A percentile compares a stretch with the other conserved stretches of the same genome.
These are phyloP conservation scores for Nakazawaea sp. DNA, from an alignment of 805 yeast species.

Conservation along the genomic window DNA sequence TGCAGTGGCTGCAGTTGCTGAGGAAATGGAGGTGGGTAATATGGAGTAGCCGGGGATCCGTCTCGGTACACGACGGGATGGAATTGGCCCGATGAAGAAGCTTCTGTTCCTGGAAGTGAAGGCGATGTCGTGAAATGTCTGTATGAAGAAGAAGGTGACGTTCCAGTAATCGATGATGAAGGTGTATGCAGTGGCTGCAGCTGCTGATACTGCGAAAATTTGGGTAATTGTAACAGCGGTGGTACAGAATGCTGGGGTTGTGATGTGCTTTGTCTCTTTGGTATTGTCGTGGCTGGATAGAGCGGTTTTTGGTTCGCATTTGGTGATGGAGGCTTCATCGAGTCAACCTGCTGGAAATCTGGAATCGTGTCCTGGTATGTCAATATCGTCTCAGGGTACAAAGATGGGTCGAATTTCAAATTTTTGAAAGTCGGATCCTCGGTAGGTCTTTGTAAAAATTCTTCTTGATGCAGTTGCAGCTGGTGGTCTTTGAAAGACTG, in stretches of 20 bases:
- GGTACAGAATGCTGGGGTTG: no score
- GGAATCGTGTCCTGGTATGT: constrained; percentile 11
- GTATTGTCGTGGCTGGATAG: no score
- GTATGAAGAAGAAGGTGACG: neutral
- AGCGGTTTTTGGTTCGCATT: no score
- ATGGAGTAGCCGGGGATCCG: neutral
- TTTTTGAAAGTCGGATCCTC: constrained; percentile 31
- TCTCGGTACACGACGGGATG: no score
- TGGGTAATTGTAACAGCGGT: no score
- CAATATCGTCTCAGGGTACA: constrained; percentile 17
- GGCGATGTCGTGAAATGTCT: no score
- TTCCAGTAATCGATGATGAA: neutral
- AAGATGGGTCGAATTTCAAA: constrained; percentile 13
- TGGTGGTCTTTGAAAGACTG: constrained; percentile 11
- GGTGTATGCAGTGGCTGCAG: no score
- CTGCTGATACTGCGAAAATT: neutral
- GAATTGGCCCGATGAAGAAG: no score
- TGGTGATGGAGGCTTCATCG: no score
- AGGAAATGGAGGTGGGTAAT: neutral
- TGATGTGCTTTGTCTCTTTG: no score
- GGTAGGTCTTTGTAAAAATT: constrained; percentile 31
- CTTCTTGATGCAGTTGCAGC: neutral
- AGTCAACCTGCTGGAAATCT: constrained; percentile 7
- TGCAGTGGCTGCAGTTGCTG: neutral
- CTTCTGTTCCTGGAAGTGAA: no score